Evolutionary conservation across 108 stramenopile genomes (phyloP).

Genomic region (Nitzschia putrida): DNA sequence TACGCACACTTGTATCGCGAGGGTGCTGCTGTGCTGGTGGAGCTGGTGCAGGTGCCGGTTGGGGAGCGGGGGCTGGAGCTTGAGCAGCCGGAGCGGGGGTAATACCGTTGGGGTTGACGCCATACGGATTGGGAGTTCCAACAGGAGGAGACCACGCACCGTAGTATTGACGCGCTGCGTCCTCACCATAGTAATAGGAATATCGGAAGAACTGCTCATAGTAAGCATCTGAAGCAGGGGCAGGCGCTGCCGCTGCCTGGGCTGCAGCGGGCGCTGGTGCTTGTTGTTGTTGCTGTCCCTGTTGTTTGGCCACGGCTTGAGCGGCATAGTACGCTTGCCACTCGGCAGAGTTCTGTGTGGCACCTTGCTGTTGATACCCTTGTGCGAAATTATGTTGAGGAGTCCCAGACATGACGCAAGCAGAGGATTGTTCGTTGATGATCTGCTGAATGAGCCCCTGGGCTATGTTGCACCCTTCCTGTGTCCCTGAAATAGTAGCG

Average conservation of each 20-base stretch:
- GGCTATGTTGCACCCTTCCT: slow-evolving; percentile 70
- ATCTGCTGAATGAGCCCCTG: slow-evolving; percentile 79
- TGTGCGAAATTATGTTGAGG: slow-evolving; percentile 37
- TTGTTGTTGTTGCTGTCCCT: slow-evolving; percentile 43
- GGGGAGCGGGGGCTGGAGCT: slow-evolving; percentile 2
- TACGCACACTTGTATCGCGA: slow-evolving; percentile 79
- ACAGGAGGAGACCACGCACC: slow-evolving; percentile 87
- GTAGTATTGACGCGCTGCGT: slow-evolving; percentile 83
- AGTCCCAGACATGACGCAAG: slow-evolving; percentile 73
- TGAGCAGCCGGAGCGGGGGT: slow-evolving; percentile 41
- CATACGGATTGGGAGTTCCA: slow-evolving; percentile 88
- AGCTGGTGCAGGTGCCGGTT: slow-evolving; percentile 17
- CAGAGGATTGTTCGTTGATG: slow-evolving; percentile 75
- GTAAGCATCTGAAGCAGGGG: slow-evolving; percentile 76
- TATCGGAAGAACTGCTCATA: slow-evolving; percentile 90
- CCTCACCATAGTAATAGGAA: slow-evolving; percentile 78
- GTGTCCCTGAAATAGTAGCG: slow-evolving; percentile 72
- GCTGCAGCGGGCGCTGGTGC: slow-evolving; percentile 16
- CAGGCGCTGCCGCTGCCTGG: slow-evolving; percentile 31
- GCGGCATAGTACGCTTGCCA: slow-evolving; percentile 51
- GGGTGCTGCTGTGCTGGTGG: slow-evolving; percentile 11
- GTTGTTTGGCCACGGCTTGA: slow-evolving; percentile 26
- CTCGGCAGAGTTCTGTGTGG: slow-evolving; percentile 43
- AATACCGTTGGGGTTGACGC: slow-evolving; percentile 49
- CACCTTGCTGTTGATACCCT: slow-evolving; percentile 8